Base-by-base conservation (phyloP, 2,329 filamentous ascomycete genomes). In the Sarocladium brachiariae region DNA sequence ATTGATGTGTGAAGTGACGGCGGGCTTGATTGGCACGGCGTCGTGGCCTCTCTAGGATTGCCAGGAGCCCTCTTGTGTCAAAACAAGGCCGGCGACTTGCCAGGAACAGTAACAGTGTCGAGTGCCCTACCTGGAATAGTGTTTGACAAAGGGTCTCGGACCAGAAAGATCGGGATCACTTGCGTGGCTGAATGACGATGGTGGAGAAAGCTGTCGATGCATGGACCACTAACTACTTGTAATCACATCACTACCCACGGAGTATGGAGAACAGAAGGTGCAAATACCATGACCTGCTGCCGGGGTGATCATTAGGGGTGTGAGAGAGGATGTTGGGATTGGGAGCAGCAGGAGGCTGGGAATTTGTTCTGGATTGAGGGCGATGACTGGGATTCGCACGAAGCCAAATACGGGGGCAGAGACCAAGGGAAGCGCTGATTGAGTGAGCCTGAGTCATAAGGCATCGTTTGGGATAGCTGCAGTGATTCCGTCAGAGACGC, bases 131-230 rank as follows among this genome's bases (percentile, higher is more conserved):
- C 18, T 47, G 27, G 43, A 31, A 9, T 30, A 47, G 43, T 4
- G 18, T 25, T 24, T 25, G 21, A 47, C 31, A 25, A 25, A 18
- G 43, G 43, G 43, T 25, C 33, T 9, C 25, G 43, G 14, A n/a
- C 43, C 25, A 21, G 25, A 47, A 25, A 25, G 43, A 47, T 47
- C 43, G 43, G 43, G 43, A 33, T 23, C 25, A 47, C 7, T 47
- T 19, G 25, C 25, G 43, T 47, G 43, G 43, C 43, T 47, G 43
- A 25, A 47, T 47, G 43, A 31, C 14, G 43, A 47, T 47, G 43
- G 43, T 23, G 35, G 35, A 47, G 43, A 41, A 24, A 41, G n/a
- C n/a, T n/a, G n/a, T n/a, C n/a, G n/a, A n/a, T n/a, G n/a, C n/a
- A n/a, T n/a, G n/a, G n/a, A n/a, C n/a, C n/a, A n/a, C n/a, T n/a